Percentiles rank a stretch among this genome's conserved stretches.
Evolutionary conservation across 2,329 filamentous ascomycete genomes (phyloP).

Genomic region (Colletotrichum sp.): DNA sequence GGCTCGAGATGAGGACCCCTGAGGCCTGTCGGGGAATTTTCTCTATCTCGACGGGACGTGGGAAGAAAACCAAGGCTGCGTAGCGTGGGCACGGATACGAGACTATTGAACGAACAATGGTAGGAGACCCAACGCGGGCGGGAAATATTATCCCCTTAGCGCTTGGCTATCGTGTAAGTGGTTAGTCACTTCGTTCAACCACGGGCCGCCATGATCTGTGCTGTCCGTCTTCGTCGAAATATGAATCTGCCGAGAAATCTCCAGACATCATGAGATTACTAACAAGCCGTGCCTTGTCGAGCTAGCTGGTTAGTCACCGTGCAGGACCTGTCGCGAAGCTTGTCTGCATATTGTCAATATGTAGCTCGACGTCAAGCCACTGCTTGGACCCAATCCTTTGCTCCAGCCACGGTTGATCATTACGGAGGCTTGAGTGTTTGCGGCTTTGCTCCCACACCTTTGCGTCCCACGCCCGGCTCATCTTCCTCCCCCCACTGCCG

Average conservation of each 20-base stretch:
- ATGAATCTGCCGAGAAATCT: neutral
- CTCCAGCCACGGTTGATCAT: neutral
- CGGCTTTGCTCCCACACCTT: neutral
- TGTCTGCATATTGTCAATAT: neutral
- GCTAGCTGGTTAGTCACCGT: neutral
- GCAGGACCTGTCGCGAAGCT: neutral
- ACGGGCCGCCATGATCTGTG: neutral
- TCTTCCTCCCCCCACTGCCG: neutral
- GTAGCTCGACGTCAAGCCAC: slow-evolving; percentile 13
- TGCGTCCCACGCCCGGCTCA: neutral
- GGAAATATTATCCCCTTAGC: neutral
- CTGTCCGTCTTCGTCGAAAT: neutral
- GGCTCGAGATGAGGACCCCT: neutral
- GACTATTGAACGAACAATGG: slow-evolving; percentile 11
- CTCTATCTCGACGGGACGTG: neutral
- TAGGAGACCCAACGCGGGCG: neutral
- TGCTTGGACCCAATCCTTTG: neutral
- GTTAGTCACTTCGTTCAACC: neutral
- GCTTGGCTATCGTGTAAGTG: neutral
- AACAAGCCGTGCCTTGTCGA: neutral
- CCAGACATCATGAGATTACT: neutral
- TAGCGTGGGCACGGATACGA: slow-evolving; percentile 1
- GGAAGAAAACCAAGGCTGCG: neutral
- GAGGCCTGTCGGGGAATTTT: slow-evolving; percentile 7
- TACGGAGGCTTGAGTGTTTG: neutral